Conservation (phyloP, 257 asterid species). For the Verbascum thapsus region DNA sequence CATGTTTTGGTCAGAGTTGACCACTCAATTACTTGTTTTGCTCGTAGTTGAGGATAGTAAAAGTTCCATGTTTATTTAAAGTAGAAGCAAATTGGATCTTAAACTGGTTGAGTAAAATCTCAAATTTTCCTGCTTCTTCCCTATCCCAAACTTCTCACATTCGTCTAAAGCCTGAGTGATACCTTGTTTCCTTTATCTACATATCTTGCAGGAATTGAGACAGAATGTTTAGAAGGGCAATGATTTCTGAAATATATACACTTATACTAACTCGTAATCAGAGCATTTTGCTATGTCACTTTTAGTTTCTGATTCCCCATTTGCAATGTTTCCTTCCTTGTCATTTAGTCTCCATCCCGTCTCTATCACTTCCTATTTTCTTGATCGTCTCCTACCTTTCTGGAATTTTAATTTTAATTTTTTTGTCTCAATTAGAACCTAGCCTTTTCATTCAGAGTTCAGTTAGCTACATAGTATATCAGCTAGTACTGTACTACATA, state of each 20-base stretch:
- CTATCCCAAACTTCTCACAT: background rate
- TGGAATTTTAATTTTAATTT: background rate
- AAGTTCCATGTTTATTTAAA: background rate
- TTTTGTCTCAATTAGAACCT: constrained; percentile 8
- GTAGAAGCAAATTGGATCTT: background rate
- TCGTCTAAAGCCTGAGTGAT: background rate
- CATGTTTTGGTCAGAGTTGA: background rate
- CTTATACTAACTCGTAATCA: constrained; percentile 15
- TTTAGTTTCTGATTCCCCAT: background rate
- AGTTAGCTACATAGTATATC: constrained; percentile 14
- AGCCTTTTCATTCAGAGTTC: background rate
- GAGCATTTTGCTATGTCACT: background rate
- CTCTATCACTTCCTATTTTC: constrained; percentile 21
- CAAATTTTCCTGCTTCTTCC: background rate
- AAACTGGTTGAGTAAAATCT: constrained; percentile 12
- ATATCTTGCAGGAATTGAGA: background rate
- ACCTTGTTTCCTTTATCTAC: background rate
- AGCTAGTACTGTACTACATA: background rate
- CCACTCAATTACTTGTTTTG: background rate
- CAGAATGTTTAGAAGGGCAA: background rate
- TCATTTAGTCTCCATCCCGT: background rate
- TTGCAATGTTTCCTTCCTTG: background rate
- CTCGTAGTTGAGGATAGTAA: background rate
- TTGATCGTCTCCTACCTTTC: constrained; percentile 6
- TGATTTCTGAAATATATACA: background rate